Evolutionary conservation across 1,284 basidiomycete genomes (phyloP), one percentile per base, ranked within the genome.

Genomic region (Boletus albobrunnescens): DNA sequence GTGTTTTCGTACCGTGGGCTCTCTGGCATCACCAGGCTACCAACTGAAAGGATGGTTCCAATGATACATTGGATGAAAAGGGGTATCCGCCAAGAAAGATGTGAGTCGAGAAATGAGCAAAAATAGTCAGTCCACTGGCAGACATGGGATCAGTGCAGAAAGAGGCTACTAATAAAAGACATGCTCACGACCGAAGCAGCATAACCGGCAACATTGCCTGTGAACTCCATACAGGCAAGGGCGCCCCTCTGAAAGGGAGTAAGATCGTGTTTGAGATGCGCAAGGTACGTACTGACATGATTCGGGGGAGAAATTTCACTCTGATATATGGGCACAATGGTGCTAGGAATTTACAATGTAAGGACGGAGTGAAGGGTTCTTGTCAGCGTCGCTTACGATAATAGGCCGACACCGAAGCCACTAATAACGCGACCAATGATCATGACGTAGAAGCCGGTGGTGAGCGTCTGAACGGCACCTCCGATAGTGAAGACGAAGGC

Each of bases 281-380:
- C 16, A 35, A 41, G 24, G 30, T 19, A 22, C 20, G 28, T 33
- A 71, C 87, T 46, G 64, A 90, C 91, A 71, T 96, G 91, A 62
- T 92, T 81, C 3, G 95, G 91, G 13, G 94, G 94, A 3, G 92
- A 95, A 42, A 98, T 92, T 73, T 98, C 95, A 57, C 88, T 91
- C 71, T 97, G 95, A 67, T 97, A 99, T 51, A 97, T 96, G 6
- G 95, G 95, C 19, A 98, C 95, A 53, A 97, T 93, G 50, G 94
- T 97, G 44, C 91, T 91, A 60, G 16, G 26, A 40, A 37, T 40
- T 20, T 13, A 14, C 11, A 33, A 36, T 16, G 41, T 47, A 19
- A 49, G 28, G 23, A 28, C 41, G 27, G 27, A 32, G 49, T 11
- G 44, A 44, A 27, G 38, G 6, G 19, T 31, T 42, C 3, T 9